Evolutionary conservation across 2,329 filamentous ascomycete species (phyloP), one percentile per base, ranked within the genome.

Genomic region (Alternaria postmessia): DNA sequence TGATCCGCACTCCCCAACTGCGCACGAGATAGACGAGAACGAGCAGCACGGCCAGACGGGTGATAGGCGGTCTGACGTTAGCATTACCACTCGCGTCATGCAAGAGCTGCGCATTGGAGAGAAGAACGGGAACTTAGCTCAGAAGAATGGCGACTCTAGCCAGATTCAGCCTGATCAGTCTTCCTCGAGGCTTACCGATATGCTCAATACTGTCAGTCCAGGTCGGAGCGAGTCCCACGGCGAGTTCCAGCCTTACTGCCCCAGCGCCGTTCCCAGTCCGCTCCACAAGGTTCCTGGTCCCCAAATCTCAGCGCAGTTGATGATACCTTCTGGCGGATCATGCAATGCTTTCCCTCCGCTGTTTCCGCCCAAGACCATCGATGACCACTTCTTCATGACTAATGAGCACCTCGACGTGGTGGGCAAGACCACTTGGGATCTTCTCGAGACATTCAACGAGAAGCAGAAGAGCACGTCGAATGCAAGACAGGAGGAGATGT

Each of bases 401-500:
- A 76, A 78, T 49, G 69, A 74, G 49, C 77, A 79, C 62, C 70
- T 79, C 20, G 76, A 78, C 38, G 68, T 74, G 7, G 63, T 74
- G 2, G 73, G 66, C 36, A 69, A 72, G 42, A 73, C 67, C 7
- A 65, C 69, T 0, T 74, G 70, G 55, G 74, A 76, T 47, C 53
- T 63, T 34, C 56, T 76, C 4, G 61, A 65, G 14, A 52, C 54
- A 26, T 53, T 62, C 41, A 65, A 58, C 32, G 61, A 66, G 51
- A 53, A 70, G 12, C 59, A 64, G 20, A 59, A 56, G 32, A 56
- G 26, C 22, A 36, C 43, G 24, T 51, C 63, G 18, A 57, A 56
- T 7, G 41, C 58, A n/a, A 72, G 67, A 47, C 67, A 72, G 24
- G 68, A 74, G 1, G 58, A 71, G 41, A 57, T 71, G 2, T 47